Evolutionary conservation across 2,329 filamentous ascomycete species (phyloP).

Genomic region (Biscogniauxia sp.): DNA sequence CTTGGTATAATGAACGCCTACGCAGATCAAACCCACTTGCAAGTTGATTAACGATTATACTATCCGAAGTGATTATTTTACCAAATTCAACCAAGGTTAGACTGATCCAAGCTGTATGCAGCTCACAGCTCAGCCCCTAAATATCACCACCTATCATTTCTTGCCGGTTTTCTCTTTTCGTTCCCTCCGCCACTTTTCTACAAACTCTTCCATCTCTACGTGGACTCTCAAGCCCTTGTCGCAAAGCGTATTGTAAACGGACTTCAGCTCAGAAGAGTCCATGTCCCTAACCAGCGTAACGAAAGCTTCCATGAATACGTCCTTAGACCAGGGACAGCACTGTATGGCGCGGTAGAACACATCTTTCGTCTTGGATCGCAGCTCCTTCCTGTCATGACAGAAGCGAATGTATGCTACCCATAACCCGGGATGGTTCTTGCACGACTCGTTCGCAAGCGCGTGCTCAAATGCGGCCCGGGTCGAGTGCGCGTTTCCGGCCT

Average conservation of each 20-base stretch:
- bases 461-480: constrained; percentile 51
- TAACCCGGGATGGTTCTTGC: constrained; percentile 40
- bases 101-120: background rate
- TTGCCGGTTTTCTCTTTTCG: constrained; percentile 14
- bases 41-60: background rate
- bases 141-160: constrained; percentile 1
- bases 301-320: constrained; percentile 54
- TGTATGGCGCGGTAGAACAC: constrained; percentile 37
- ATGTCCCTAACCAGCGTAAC: constrained; percentile 41
- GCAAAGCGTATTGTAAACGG: constrained; percentile 46
- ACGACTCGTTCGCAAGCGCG: constrained; percentile 42
- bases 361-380: constrained; percentile 26
- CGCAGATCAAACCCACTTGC: background rate
- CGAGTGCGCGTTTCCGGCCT: constrained; percentile 48
- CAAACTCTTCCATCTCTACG: constrained; percentile 50
- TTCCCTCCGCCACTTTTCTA: constrained; percentile 34
- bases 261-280: constrained; percentile 47
- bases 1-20: background rate
- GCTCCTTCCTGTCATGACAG: constrained; percentile 31
- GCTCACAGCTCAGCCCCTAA: too few species aligned
- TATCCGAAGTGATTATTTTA: background rate
- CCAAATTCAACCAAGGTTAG: background rate
- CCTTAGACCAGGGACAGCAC: constrained; percentile 41
- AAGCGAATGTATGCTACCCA: constrained; percentile 53
- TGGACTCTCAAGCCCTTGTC: constrained; percentile 50